Conservation (phyloP, 169 alveolate genomes). For the Plasmodium billcollinsi region DNA sequence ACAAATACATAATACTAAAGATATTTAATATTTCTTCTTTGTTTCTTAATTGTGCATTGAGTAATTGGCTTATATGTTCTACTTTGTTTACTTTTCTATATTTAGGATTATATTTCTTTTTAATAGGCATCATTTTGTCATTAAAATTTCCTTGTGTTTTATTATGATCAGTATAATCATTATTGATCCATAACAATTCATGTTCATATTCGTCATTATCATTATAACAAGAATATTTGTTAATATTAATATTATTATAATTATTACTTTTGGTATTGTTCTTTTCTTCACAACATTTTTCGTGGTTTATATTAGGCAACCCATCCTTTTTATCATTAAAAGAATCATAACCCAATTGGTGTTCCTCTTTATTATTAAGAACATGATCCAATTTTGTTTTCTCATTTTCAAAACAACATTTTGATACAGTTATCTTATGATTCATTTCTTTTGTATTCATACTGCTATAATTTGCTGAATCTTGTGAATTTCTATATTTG, state of each 20-base stretch:
- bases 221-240: background rate
- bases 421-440: background rate
- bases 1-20: conserved; percentile 81
- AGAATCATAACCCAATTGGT: background rate
- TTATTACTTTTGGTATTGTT: background rate
- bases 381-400: background rate
- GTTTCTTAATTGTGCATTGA: conserved; percentile 11
- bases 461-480: background rate
- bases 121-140: background rate
- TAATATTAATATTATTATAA: background rate
- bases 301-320: background rate
- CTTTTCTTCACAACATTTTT: background rate
- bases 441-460: background rate
- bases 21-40: conserved; percentile 76
- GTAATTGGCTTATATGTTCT: conserved; percentile 23
- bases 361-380: background rate
- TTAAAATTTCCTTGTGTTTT: conserved; percentile 3
- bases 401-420: conserved; percentile 1
- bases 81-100: conserved; percentile 3
- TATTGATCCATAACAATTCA: conserved; percentile 11
- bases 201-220: conserved; percentile 18
- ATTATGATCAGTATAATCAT: conserved; percentile 8
- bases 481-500: background rate
- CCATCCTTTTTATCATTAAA: background rate
- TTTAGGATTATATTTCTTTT: background rate